These are phyloP conservation scores for Gloeophyllum trabeum DNA, from an alignment of 768 basidiomycete genomes.

Conservation along the genomic window DNA sequence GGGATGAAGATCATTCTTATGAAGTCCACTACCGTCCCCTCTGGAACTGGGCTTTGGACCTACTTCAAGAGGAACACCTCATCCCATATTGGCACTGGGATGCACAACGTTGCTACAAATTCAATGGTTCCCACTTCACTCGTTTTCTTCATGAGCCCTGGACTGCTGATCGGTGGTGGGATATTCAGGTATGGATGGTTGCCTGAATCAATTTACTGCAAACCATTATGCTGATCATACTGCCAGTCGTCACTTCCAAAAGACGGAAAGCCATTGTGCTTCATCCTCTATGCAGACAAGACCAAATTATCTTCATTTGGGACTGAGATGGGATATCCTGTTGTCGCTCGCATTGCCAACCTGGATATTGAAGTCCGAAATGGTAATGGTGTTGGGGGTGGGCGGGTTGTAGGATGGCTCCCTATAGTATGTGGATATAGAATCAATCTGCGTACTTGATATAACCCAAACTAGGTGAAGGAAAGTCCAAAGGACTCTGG, in stretches of 20 bases:
- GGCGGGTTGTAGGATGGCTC: conserved; percentile 13
- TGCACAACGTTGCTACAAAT: conserved; percentile 18
- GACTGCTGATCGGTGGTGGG: conserved; percentile 24
- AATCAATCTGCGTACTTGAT: too few species aligned
- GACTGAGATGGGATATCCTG: conserved; percentile 9
- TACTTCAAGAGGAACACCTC: conserved; percentile 16
- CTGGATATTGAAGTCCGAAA: conserved; percentile 8
- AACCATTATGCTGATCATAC: not conserved
- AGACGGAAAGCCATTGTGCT: conserved; percentile 5
- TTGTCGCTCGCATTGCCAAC: conserved; percentile 9
- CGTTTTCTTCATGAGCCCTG: conserved; percentile 24
- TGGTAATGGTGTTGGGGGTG: conserved; percentile 6
- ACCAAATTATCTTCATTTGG: conserved; percentile 11
- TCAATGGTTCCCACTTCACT: conserved; percentile 15
- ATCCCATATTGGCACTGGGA: conserved; percentile 19
- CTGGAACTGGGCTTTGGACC: conserved; percentile 17
- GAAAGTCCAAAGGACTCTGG: conserved; percentile 3
- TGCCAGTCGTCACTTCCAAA: conserved; percentile 3
- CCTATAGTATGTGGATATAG: conserved; percentile 12
- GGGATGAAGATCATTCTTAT: conserved; percentile 7
- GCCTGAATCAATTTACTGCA: conserved; percentile 1
- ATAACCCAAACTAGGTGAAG: conserved; percentile 5
- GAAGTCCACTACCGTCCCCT: conserved; percentile 13
- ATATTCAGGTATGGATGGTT: conserved; percentile 19
- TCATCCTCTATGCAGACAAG: conserved; percentile 12